Conservation (phyloP, 169 alveolate species). For the Ichthyophthirius multifiliis region DNA sequence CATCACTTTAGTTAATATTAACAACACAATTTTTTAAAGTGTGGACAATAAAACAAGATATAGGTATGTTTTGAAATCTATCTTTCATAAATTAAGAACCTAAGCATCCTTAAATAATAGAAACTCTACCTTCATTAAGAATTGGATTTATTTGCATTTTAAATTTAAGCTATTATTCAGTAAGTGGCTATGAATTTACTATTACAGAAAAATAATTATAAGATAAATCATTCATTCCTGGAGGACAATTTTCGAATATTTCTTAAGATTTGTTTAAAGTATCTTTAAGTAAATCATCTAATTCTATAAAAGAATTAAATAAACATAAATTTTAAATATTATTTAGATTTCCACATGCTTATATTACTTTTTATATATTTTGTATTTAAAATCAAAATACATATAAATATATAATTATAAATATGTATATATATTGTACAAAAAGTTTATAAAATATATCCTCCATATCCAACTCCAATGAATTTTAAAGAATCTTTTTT, state of each 20-base stretch:
- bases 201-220: slow-evolving; percentile 5
- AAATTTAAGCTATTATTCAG: neutral
- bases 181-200: neutral
- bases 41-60: neutral
- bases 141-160: slow-evolving; percentile 8
- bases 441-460: neutral
- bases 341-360: neutral
- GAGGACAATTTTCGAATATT: slow-evolving; percentile 35
- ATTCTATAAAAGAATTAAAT: slow-evolving; percentile 23
- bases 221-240: slow-evolving; percentile 28
- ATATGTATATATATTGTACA: neutral
- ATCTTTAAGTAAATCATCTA: slow-evolving; percentile 27
- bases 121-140: neutral
- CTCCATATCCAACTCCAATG: slow-evolving; percentile 30
- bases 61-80: slow-evolving; percentile 4
- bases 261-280: slow-evolving; percentile 30
- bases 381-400: neutral
- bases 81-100: slow-evolving; percentile 1
- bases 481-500: neutral
- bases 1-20: neutral
- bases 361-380: neutral
- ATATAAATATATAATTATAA: neutral
- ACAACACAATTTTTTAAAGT: neutral
- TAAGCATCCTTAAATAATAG: neutral
- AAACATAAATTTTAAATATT: neutral